Base-by-base conservation (phyloP, 1,284 basidiomycete species). In the Cerioporus squamosus region DNA sequence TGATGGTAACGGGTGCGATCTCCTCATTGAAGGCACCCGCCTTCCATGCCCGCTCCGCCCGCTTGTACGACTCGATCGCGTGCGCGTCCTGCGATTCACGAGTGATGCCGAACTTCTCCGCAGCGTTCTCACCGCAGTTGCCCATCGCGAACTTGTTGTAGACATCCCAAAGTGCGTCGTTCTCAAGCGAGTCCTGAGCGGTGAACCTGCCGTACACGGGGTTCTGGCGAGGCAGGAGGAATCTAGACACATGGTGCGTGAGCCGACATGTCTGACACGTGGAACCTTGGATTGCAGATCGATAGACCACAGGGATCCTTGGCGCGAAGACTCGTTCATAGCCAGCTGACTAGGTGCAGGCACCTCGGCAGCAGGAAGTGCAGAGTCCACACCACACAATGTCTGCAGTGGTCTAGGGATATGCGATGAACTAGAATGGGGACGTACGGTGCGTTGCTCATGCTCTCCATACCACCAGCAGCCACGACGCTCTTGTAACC, bases 131-230 rank as follows among this genome's bases (percentile, higher is more conserved):
- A 68, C 89, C 97, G 67, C 97, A 98, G 83, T 93, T 92, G 63
- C 95, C 96, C 95, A 98, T 98, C 50, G 93, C 88, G 70, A 94
- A 92, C 76, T 97, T 87, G 82, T 97, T 94, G 84, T 95, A 97
- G 54, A 93, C 94, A 76, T 98, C 95, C 84, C 90, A 95, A 48
- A 99, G 91, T 68, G 96, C 97, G 72, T 99, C 97, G 67, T 79
- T 84, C 76, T 97, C 90, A 54, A 99, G 84, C 26, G 95, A 91
- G 76, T 99, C 97, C 63, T 80, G 87, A 46, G 93, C 79, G 65
- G 90, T 87, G 75, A 95, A 88, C 78, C 97, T 93, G 65, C 97
- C 97, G 70, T 95, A 99, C 17, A 81, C 77, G 18, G 95, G 93
- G 72, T 90, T 93, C 53, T 88, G 84, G 60, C 97, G 94, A 47